Evolutionary conservation across 371 early-diverging fungal species (phyloP).

Genomic region (Chytridium lagenaria): DNA sequence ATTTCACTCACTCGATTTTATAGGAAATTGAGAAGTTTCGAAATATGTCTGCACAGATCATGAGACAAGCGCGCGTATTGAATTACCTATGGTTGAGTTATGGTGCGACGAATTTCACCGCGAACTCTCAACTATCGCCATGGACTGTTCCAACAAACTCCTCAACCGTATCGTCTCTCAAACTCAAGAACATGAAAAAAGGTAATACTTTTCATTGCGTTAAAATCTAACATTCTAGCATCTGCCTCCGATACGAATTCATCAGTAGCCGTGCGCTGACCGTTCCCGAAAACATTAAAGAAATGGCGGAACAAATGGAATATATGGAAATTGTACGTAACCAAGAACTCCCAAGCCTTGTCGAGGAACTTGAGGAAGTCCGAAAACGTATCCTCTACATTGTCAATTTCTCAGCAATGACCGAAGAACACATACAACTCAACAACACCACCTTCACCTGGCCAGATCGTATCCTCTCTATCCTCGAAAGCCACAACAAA

Average conservation of each 20-base stretch:
- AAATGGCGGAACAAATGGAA: slow-evolving; percentile 65
- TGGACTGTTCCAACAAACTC: slow-evolving; percentile 50
- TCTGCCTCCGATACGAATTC: slow-evolving; percentile 57
- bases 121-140: slow-evolving; percentile 46
- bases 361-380: slow-evolving; percentile 56
- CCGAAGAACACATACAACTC: slow-evolving; percentile 56
- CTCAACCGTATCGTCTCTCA: slow-evolving; percentile 52
- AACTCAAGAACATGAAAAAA: slow-evolving; percentile 51
- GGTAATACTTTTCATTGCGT: no score
- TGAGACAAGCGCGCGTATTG: slow-evolving; percentile 44
- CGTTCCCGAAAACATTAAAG: slow-evolving; percentile 63
- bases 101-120: slow-evolving; percentile 58
- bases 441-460: slow-evolving; percentile 65
- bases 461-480: slow-evolving; percentile 57
- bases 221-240: slow-evolving; percentile 29
- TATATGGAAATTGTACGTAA: slow-evolving; percentile 56
- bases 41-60: slow-evolving; percentile 43
- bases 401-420: slow-evolving; percentile 57
- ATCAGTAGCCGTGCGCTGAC: slow-evolving; percentile 56
- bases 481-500: slow-evolving; percentile 55
- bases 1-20: neutral
- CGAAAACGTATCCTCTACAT: slow-evolving; percentile 54
- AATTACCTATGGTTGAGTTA: slow-evolving; percentile 58
- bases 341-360: slow-evolving; percentile 54
- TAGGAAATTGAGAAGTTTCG: slow-evolving; percentile 61